These are phyloP conservation scores for Cladosporium oxysporum DNA, from an alignment of 2,329 filamentous ascomycete species.

Conservation along the genomic window DNA sequence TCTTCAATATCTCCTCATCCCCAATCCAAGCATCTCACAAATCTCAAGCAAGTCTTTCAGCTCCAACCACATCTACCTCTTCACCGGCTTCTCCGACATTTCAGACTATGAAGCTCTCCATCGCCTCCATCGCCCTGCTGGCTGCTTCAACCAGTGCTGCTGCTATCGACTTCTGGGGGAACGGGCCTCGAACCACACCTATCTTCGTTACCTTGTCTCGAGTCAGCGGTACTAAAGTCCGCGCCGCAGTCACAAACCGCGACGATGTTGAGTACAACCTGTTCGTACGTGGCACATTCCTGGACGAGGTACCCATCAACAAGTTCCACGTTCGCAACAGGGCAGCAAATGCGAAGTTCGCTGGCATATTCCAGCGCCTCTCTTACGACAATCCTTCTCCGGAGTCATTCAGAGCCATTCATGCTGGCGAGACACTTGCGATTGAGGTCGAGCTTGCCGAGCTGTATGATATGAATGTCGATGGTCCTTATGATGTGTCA, in stretches of 20 bases:
- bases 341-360: conserved; percentile 41
- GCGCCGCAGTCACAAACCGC: conserved; percentile 30
- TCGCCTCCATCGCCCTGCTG: conserved; percentile 21
- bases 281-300: conserved; percentile 31
- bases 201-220: conserved; percentile 25
- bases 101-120: conserved; percentile 14
- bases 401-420: conserved; percentile 54
- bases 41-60: neutral
- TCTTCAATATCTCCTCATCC: neutral
- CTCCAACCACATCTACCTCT: neutral
- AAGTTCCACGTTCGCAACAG: conserved; percentile 13
- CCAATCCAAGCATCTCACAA: neutral
- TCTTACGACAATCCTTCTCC: conserved; percentile 49
- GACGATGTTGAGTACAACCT: conserved; percentile 31
- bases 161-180: conserved; percentile 26
- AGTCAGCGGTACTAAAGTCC: conserved; percentile 29
- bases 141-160: conserved; percentile 22
- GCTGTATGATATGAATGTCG: conserved; percentile 43
- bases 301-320: conserved; percentile 26
- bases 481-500: conserved; percentile 52
- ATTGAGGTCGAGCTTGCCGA: conserved; percentile 58
- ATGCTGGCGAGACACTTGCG: conserved; percentile 51
- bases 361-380: conserved; percentile 56
- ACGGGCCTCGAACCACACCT: conserved; percentile 24
- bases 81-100: neutral